Percentiles rank a stretch among this genome's conserved stretches.
phyloP scores from a whole-genome alignment of 345 rosid genomes.

The Rubroshorea leprosula region DNA sequence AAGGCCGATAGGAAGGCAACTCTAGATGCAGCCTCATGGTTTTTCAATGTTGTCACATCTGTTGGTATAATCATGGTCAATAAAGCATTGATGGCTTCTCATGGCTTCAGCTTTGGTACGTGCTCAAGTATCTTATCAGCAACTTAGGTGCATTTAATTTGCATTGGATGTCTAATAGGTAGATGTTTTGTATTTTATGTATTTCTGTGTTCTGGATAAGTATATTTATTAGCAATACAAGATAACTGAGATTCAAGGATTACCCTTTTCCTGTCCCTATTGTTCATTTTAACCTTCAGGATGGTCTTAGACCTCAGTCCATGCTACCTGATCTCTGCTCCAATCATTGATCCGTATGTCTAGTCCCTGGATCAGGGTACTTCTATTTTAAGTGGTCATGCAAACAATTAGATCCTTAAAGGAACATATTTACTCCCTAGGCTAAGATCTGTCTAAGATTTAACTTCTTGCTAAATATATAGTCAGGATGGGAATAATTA shows the following conservation, averaged over 20 bases:
- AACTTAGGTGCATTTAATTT: constrained; percentile 1
- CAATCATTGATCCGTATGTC: not conserved
- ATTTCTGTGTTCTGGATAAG: constrained; percentile 5
- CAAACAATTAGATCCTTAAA: not conserved
- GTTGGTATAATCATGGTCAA: constrained; percentile 97
- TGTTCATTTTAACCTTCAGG: not conserved
- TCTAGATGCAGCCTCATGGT: constrained; percentile 90
- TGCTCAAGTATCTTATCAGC: constrained; percentile 1
- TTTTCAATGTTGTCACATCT: constrained; percentile 94
- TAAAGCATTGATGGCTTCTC: constrained; percentile 91
- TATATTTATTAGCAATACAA: not conserved
- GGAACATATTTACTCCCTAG: not conserved
- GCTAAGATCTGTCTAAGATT: too few species aligned
- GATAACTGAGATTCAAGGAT: not conserved
- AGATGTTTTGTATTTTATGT: not conserved
- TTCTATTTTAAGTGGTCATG: not conserved
- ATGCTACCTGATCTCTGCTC: not conserved
- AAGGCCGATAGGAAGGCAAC: constrained; percentile 73
- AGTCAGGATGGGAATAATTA: not conserved
- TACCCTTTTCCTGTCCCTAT: not conserved
- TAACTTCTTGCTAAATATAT: too few species aligned
- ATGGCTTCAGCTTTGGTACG: constrained; percentile 91
- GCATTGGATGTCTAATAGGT: not conserved
- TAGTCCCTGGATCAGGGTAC: not conserved
- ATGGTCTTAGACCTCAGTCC: not conserved